These are phyloP conservation scores for Shiraia sp. DNA, from an alignment of 2,329 filamentous ascomycete species.

Conservation along the genomic window DNA sequence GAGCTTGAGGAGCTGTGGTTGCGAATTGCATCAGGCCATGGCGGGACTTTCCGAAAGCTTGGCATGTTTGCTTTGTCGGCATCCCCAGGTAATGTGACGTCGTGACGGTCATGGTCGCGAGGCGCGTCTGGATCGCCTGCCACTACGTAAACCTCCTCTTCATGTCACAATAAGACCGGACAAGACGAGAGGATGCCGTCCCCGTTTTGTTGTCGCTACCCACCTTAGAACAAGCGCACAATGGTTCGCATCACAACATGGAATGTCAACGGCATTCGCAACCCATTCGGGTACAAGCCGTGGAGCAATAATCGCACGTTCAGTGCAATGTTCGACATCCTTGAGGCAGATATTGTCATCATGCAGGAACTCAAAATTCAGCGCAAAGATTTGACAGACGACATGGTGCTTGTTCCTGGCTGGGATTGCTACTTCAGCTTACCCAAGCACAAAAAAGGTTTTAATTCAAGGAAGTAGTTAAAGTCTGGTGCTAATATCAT, in stretches of 20 bases:
- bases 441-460: conserved; percentile 90
- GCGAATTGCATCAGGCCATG: conserved; percentile 5
- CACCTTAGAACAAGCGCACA: conserved; percentile 7
- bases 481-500: conserved; percentile 14
- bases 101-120: conserved; percentile 20
- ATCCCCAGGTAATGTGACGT: conserved; percentile 24
- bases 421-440: conserved; percentile 98
- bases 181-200: conserved; percentile 7
- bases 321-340: conserved; percentile 84
- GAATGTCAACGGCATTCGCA: conserved; percentile 60
- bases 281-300: conserved; percentile 58
- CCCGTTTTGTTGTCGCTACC: conserved; percentile 6
- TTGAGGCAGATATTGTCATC: conserved; percentile 89
- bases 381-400: conserved; percentile 85
- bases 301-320: conserved; percentile 54
- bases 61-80: background rate
- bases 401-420: conserved; percentile 92
- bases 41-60: background rate
- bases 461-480: background rate
- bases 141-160: background rate
- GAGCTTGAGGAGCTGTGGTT: background rate
- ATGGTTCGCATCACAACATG: conserved; percentile 78
- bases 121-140: conserved; percentile 14
- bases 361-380: conserved; percentile 98
- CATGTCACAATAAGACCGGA: conserved; percentile 1